Conservation (phyloP, 2,329 filamentous ascomycete genomes). For the Ophiocordyceps sinensis region DNA sequence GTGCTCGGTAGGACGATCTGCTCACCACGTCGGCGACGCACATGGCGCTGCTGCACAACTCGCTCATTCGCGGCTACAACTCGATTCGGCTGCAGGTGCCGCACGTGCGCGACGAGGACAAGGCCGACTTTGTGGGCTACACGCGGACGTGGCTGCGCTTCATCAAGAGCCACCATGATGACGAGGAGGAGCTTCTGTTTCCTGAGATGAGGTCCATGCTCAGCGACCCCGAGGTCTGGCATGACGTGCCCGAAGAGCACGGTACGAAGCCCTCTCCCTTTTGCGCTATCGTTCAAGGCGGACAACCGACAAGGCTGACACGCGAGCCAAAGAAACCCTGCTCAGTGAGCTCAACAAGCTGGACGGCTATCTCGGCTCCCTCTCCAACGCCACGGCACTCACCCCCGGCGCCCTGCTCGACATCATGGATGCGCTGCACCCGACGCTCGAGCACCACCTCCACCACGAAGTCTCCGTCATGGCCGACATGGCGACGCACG, state of each 20-base stretch:
- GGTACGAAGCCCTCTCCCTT: conserved; percentile 18
- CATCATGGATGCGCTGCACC: conserved; percentile 36
- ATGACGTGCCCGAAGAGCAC: conserved; percentile 39
- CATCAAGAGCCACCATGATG: conserved; percentile 44
- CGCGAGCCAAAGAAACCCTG: conserved; percentile 26
- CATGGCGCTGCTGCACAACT: conserved; percentile 48
- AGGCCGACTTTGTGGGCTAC: conserved; percentile 42
- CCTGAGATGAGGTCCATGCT: conserved; percentile 37
- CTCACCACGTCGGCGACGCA: conserved; percentile 45
- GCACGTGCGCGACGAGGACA: conserved; percentile 34
- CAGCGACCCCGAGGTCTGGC: conserved; percentile 34
- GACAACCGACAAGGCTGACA: not conserved
- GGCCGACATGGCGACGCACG: conserved; percentile 31
- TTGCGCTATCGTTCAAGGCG: too few species aligned
- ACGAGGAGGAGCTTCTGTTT: conserved; percentile 43
- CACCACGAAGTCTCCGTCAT: conserved; percentile 40
- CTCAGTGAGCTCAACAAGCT: conserved; percentile 35
- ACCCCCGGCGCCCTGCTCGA: conserved; percentile 27
- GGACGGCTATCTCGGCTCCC: conserved; percentile 32
- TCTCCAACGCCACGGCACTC: conserved; percentile 26
- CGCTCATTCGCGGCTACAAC: conserved; percentile 49
- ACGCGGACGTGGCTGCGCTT: conserved; percentile 43
- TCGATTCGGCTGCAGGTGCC: conserved; percentile 46
- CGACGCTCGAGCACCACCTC: conserved; percentile 38
- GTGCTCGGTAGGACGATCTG: conserved; percentile 31